Evolutionary conservation across 805 yeast species (phyloP).

Genomic region (Starmerella asiatica): DNA sequence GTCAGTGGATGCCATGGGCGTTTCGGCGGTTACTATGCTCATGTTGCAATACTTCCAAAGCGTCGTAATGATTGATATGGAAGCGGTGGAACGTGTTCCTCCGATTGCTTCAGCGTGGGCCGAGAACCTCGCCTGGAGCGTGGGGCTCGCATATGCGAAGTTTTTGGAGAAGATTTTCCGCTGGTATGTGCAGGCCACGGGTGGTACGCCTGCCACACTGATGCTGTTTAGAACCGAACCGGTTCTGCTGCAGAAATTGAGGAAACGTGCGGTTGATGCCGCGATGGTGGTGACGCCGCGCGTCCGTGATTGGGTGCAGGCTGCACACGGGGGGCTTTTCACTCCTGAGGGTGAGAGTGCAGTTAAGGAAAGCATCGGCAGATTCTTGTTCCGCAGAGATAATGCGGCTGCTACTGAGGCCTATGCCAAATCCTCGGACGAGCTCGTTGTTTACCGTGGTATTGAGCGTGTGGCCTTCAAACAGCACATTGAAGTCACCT

Average conservation of each 20-base stretch:
- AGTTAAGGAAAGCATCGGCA: background rate
- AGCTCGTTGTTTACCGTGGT: conserved; percentile 65
- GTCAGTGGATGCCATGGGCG: conserved; percentile 77
- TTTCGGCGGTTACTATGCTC: conserved; percentile 75
- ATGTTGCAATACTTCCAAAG: conserved; percentile 79
- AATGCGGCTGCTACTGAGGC: conserved; percentile 16
- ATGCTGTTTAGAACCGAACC: conserved; percentile 45
- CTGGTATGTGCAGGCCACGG: conserved; percentile 93
- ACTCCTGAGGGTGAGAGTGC: conserved; percentile 3
- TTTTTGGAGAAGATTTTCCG: conserved; percentile 79
- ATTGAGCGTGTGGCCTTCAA: conserved; percentile 69
- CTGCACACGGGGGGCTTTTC: background rate
- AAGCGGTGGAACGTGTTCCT: conserved; percentile 72
- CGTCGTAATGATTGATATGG: conserved; percentile 72
- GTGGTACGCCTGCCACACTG: conserved; percentile 67
- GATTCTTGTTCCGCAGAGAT: conserved; percentile 14
- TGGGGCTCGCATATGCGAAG: conserved; percentile 65
- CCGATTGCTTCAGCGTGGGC: conserved; percentile 91
- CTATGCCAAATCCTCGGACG: conserved; percentile 19
- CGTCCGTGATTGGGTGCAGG: conserved; percentile 6
- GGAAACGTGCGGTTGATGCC: conserved; percentile 6
- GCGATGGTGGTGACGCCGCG: conserved; percentile 5
- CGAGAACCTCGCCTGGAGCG: conserved; percentile 86
- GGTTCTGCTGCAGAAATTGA: conserved; percentile 56
- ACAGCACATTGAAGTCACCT: conserved; percentile 66